Percentiles rank a stretch among this genome's conserved stretches.
Evolutionary conservation across 441 rosid species (phyloP).

Genomic region (Pelargonium fulgidum): DNA sequence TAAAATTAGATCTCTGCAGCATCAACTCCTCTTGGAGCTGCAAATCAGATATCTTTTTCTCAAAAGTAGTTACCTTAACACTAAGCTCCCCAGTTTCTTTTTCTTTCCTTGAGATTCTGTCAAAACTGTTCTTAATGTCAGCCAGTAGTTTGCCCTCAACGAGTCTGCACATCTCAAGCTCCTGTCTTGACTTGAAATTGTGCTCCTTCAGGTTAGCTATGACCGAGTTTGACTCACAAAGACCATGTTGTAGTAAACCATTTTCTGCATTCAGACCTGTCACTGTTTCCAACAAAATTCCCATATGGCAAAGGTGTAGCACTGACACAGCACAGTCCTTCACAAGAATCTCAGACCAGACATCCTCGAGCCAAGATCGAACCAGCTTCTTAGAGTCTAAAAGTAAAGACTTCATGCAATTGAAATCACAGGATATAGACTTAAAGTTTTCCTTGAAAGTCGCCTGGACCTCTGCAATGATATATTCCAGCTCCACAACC

Average conservation of each 20-base stretch:
- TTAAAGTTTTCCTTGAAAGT: conserved; percentile 41
- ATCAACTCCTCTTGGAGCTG: conserved; percentile 88
- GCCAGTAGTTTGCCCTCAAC: conserved; percentile 77
- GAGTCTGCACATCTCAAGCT: conserved; percentile 72
- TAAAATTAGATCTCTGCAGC: conserved; percentile 75
- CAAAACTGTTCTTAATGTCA: conserved; percentile 77
- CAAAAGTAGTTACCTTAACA: conserved; percentile 56
- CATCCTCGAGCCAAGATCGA: conserved; percentile 74
- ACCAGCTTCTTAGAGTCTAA: conserved; percentile 54
- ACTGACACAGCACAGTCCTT: conserved; percentile 95
- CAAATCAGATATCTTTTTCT: conserved; percentile 57
- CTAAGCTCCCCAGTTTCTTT: conserved; percentile 64
- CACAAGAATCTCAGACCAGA: conserved; percentile 88
- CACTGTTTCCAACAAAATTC: conserved; percentile 76
- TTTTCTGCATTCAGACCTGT: conserved; percentile 85
- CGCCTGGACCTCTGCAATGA: conserved; percentile 41
- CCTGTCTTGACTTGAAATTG: conserved; percentile 63
- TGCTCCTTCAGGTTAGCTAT: conserved; percentile 72
- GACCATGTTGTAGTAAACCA: conserved; percentile 81
- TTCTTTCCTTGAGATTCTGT: conserved; percentile 72
- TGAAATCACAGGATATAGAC: conserved; percentile 43
- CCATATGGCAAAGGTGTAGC: conserved; percentile 90
- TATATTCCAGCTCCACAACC: conserved; percentile 57
- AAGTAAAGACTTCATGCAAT: conserved; percentile 42
- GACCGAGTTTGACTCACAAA: conserved; percentile 62